Conservation (phyloP, 129 eudicot species). For the Flaveria bidentis region DNA sequence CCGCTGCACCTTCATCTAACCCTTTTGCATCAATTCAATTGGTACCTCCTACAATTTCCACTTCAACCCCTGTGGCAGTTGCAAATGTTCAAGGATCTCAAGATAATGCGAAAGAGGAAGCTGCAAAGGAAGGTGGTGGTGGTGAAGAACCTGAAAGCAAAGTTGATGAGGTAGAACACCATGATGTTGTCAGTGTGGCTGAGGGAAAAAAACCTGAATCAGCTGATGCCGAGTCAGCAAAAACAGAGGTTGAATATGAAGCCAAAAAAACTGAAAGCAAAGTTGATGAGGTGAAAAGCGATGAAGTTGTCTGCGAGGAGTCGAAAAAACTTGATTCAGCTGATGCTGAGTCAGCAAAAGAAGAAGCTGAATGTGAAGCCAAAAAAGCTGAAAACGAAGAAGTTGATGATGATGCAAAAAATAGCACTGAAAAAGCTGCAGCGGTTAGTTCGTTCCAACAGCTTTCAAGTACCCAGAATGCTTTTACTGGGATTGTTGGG, state of each 20-base stretch:
- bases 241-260: slow-evolving; percentile 29
- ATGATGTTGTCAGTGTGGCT: slow-evolving; percentile 20
- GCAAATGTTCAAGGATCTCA: slow-evolving; percentile 26
- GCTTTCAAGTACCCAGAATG: slow-evolving; percentile 87
- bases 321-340: slow-evolving; percentile 13
- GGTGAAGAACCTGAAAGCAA: slow-evolving; percentile 28
- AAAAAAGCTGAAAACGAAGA: slow-evolving; percentile 22
- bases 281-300: slow-evolving; percentile 27
- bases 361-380: slow-evolving; percentile 25
- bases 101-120: slow-evolving; percentile 24
- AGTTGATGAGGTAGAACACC: slow-evolving; percentile 19
- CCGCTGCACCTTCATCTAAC: slow-evolving; percentile 63
- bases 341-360: slow-evolving; percentile 24
- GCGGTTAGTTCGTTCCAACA: slow-evolving; percentile 77
- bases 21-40: slow-evolving; percentile 82
- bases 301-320: slow-evolving; percentile 23
- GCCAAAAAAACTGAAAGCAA: slow-evolving; percentile 23
- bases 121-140: slow-evolving; percentile 24
- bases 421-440: slow-evolving; percentile 36
- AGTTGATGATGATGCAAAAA: slow-evolving; percentile 30
- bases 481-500: slow-evolving; percentile 86
- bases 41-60: slow-evolving; percentile 48
- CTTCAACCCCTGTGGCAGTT: slow-evolving; percentile 14
- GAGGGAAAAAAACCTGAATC: slow-evolving; percentile 4
- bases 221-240: slow-evolving; percentile 19